Evolutionary conservation across 2,329 filamentous ascomycete genomes (phyloP).

Genomic region (Xylariaceae sp.): DNA sequence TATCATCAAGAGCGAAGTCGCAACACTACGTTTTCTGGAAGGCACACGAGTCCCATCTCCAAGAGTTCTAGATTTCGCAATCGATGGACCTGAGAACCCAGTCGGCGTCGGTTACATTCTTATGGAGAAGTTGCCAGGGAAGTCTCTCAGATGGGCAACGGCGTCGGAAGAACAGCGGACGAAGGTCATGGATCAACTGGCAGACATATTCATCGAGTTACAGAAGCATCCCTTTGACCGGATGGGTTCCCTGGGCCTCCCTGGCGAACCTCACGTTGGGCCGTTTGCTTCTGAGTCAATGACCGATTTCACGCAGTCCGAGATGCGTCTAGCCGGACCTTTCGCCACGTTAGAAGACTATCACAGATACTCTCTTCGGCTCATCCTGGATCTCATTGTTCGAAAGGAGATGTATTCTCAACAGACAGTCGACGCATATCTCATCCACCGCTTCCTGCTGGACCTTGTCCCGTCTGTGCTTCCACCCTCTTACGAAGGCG

Average conservation of each 20-base stretch:
- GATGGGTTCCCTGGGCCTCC: conserved; percentile 28
- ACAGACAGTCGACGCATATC: conserved; percentile 27
- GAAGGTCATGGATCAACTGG: conserved; percentile 30
- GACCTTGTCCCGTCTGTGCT: conserved; percentile 25
- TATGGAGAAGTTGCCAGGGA: conserved; percentile 34
- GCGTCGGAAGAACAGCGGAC: conserved; percentile 24
- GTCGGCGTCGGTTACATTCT: conserved; percentile 34
- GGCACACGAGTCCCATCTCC: conserved; percentile 29
- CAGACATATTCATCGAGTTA: conserved; percentile 32
- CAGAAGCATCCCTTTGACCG: conserved; percentile 27
- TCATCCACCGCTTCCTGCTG: conserved; percentile 35
- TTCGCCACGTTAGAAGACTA: conserved; percentile 29
- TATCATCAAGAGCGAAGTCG: conserved; percentile 32
- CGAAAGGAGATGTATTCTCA: conserved; percentile 29
- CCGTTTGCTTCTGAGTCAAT: conserved; percentile 31
- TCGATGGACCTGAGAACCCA: conserved; percentile 22
- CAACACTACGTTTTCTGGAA: conserved; percentile 32
- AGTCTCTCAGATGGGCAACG: conserved; percentile 27
- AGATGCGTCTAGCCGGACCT: conserved; percentile 26
- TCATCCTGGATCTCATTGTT: conserved; percentile 31
- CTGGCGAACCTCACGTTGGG: conserved; percentile 22
- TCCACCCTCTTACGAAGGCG: conserved; percentile 15
- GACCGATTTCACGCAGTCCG: conserved; percentile 23
- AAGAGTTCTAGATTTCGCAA: conserved; percentile 29
- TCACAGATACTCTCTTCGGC: conserved; percentile 23